Evolutionary conservation across 352 stramenopile genomes (phyloP), one percentile per base, ranked within the genome.

Genomic region (Phytophthora constricta): DNA sequence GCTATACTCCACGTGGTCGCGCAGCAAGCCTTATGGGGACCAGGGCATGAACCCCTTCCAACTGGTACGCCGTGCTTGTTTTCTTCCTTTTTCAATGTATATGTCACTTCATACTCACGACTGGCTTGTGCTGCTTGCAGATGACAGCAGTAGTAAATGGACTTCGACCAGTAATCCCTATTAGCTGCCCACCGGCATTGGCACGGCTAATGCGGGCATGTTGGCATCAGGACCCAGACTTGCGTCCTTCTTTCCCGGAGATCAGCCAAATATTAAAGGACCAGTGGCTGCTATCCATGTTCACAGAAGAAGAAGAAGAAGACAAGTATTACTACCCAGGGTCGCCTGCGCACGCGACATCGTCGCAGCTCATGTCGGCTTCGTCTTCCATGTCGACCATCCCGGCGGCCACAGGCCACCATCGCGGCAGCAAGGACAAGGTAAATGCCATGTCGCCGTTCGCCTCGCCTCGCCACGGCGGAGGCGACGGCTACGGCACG

Each of bases 1-100:
- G 58, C 72, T 96, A 23, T 96, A 96, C 71, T 93, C 87, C 27
- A 96, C 87, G 19, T 96, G 87, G 87, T 96, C 87, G 1, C 82
- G 87, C 20, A 93, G 81, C 70, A 96, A 96, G 49, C 87, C 87
- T 23, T 96, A 96, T 68, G 87, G 87, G n/a, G 87, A 96, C 54
- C 87, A 96, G 69, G 86, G 86, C 62, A 96, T 96, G 87, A 96
- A 96, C 51, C 87, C 87, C 9, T 96, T 96, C 72, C 87, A 96
- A 68, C 63, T 96, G 72, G 87, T 95, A 80, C 58, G 81, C 58
- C 26, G 22, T 25, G 13, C 31, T 55, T 20, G 19, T 66, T 55
- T 26, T 4, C 4, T 13, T n/a, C 22, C 9, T 54, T 4, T 47
- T 41, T 22, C 7, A n/a, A 27, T 45, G 13, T 34, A 14, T 11